phyloP scores from a whole-genome alignment of 1,284 basidiomycete species.

The Trichosporon sp. region DNA sequence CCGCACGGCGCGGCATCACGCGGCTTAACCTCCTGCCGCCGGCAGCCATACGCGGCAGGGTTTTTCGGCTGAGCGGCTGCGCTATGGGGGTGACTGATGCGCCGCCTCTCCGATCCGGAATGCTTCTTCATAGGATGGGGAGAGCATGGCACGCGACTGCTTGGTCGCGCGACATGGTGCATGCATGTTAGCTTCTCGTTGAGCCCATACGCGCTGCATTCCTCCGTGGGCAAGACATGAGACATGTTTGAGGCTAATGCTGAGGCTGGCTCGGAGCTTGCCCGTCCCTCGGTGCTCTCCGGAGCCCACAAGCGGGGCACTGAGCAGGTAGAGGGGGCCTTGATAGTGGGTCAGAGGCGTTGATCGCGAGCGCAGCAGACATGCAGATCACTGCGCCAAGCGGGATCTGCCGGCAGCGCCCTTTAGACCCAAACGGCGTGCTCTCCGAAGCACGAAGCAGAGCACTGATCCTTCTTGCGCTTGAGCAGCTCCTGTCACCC shows the following conservation, averaged over 20 bases:
- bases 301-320: too few species aligned
- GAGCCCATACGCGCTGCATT: neutral
- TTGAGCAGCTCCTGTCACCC: too few species aligned
- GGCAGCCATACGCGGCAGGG: neutral
- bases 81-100: neutral
- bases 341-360: too few species aligned
- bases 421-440: too few species aligned
- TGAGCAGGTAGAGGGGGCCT: too few species aligned
- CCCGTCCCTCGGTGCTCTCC: too few species aligned
- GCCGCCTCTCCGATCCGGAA: neutral
- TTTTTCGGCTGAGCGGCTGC: neutral
- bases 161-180: neutral
- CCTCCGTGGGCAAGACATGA: neutral
- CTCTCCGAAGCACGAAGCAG: too few species aligned
- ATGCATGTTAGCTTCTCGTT: too few species aligned
- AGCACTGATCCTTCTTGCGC: too few species aligned
- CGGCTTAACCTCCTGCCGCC: neutral
- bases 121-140: neutral
- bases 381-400: too few species aligned
- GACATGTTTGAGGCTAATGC: neutral
- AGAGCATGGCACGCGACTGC: neutral
- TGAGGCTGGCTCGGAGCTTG: neutral
- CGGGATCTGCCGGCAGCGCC: too few species aligned
- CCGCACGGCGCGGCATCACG: neutral
- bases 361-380: too few species aligned